These are phyloP conservation scores for Diaporthe longicolla DNA, from an alignment of 2,329 filamentous ascomycete species.

Conservation along the genomic window DNA sequence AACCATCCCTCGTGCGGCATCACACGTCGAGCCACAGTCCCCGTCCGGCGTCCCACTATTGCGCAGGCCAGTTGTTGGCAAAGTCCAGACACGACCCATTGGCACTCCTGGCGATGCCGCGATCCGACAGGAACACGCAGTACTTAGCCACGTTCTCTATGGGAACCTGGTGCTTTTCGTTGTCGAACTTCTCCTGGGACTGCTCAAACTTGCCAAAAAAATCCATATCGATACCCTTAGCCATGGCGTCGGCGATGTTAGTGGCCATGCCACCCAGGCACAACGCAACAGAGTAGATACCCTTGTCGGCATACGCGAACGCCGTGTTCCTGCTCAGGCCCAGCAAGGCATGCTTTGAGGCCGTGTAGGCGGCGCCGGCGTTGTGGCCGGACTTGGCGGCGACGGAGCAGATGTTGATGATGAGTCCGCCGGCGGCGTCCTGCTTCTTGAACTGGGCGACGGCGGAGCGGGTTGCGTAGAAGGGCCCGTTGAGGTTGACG, in stretches of 20 bases:
- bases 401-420: slow-evolving; percentile 58
- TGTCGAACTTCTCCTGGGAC: slow-evolving; percentile 49
- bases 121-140: slow-evolving; percentile 54
- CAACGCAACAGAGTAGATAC: slow-evolving; percentile 66
- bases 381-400: slow-evolving; percentile 54
- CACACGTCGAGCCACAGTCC: not conserved
- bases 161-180: slow-evolving; percentile 49
- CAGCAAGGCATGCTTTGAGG: slow-evolving; percentile 59
- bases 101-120: slow-evolving; percentile 50
- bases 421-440: slow-evolving; percentile 51
- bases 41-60: slow-evolving; percentile 42
- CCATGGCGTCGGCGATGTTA: slow-evolving; percentile 65
- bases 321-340: slow-evolving; percentile 68
- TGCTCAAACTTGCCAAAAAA: slow-evolving; percentile 49
- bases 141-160: slow-evolving; percentile 57
- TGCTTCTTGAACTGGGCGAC: slow-evolving; percentile 54
- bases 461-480: slow-evolving; percentile 59
- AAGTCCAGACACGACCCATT: slow-evolving; percentile 53
- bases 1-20: not conserved
- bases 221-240: slow-evolving; percentile 52
- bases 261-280: slow-evolving; percentile 69
- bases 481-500: slow-evolving; percentile 60
- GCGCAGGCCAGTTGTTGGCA: slow-evolving; percentile 55
- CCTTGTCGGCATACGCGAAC: slow-evolving; percentile 66
- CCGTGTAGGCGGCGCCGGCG: slow-evolving; percentile 61